Evolutionary conservation across 441 rosid genomes (phyloP).

Genomic region (Euphorbia corollata): DNA sequence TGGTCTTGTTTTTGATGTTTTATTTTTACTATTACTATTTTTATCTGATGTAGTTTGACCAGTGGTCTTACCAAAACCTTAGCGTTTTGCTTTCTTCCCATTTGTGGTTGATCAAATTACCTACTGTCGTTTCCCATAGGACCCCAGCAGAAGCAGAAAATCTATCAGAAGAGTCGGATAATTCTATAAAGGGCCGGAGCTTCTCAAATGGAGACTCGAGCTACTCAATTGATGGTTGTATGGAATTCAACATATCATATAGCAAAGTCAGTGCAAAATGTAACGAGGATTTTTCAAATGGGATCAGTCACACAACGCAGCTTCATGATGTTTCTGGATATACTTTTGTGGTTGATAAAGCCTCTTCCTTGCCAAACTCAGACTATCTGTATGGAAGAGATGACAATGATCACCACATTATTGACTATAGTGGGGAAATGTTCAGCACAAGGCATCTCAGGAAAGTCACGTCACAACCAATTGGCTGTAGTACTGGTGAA

Average conservation of each 20-base stretch:
- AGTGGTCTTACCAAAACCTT: not conserved
- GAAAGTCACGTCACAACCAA: constrained; percentile 46
- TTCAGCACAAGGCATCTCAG: constrained; percentile 33
- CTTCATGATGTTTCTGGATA: constrained; percentile 42
- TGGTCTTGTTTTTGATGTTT: constrained; percentile 9
- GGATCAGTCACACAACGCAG: constrained; percentile 41
- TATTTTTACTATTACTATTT: not conserved
- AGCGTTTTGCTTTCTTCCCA: not conserved
- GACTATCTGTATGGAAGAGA: constrained; percentile 25
- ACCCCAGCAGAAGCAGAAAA: constrained; percentile 59
- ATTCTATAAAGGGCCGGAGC: constrained; percentile 41
- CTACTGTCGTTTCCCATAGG: constrained; percentile 37
- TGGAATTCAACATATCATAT: constrained; percentile 62
- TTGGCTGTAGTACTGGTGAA: constrained; percentile 22
- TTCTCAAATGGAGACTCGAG: constrained; percentile 51
- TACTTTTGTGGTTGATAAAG: constrained; percentile 51
- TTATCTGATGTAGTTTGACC: not conserved
- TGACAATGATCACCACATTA: constrained; percentile 31
- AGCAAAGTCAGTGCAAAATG: constrained; percentile 45
- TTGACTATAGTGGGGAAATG: constrained; percentile 29
- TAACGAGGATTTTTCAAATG: constrained; percentile 30
- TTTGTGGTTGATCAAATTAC: not conserved
- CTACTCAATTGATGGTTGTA: constrained; percentile 45
- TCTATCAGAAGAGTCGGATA: constrained; percentile 53
- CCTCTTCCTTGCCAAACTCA: constrained; percentile 26